Evolutionary conservation across 2,329 filamentous ascomycete genomes (phyloP).

Genomic region (Pseudohalonectria lignicola): DNA sequence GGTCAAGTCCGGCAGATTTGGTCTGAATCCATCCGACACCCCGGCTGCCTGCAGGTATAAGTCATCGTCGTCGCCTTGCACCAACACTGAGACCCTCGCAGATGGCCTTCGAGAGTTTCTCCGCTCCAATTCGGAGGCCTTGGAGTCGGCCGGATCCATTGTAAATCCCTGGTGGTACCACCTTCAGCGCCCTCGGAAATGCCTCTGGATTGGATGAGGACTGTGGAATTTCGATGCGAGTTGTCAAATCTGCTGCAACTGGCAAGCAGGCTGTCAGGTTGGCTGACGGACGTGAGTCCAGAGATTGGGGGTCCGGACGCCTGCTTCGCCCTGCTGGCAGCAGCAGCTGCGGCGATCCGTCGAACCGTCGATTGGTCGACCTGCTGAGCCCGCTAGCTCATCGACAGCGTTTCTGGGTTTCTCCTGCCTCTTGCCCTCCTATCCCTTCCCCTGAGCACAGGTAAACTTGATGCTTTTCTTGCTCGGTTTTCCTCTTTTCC

Average conservation of each 20-base stretch:
- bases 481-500: too few species aligned
- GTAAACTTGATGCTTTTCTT: background rate
- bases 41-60: constrained; percentile 3
- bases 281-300: too few species aligned
- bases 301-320: background rate
- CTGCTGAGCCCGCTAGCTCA: background rate
- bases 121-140: constrained; percentile 10
- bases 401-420: background rate
- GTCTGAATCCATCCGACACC: constrained; percentile 10
- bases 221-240: background rate
- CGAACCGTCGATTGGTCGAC: background rate
- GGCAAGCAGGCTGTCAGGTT: too few species aligned
- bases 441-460: background rate
- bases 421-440: background rate
- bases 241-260: background rate
- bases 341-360: background rate
- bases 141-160: constrained; percentile 9
- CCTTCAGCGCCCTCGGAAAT: too few species aligned
- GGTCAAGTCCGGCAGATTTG: background rate
- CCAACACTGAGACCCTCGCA: constrained; percentile 5
- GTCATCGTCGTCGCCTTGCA: constrained; percentile 2
- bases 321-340: background rate
- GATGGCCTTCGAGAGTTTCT: constrained; percentile 9
- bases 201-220: background rate
- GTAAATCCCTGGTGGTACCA: too few species aligned